These are phyloP conservation scores for Beauveria medogensis DNA, from an alignment of 2,329 filamentous ascomycete species.

Conservation along the genomic window DNA sequence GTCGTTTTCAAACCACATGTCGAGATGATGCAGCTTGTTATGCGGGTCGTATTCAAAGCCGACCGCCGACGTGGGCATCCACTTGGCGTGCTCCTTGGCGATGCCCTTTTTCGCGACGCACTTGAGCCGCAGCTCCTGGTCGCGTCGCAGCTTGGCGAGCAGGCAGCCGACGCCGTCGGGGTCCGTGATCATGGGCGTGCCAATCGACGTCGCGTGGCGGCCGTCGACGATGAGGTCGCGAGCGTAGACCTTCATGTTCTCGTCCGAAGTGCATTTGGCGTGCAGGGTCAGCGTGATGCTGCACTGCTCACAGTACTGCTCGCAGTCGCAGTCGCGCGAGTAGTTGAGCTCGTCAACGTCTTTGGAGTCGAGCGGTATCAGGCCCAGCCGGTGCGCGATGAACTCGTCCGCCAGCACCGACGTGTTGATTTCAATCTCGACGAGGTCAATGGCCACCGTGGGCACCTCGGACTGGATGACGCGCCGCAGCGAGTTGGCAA, in stretches of 20 bases:
- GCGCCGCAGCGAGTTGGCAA: conserved; percentile 87
- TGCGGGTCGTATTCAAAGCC: conserved; percentile 98
- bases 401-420: conserved; percentile 97
- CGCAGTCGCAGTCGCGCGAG: conserved; percentile 92
- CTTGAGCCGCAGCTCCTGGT: conserved; percentile 81
- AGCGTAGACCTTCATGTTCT: conserved; percentile 90
- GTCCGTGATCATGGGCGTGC: conserved; percentile 77
- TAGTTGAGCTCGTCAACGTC: conserved; percentile 78
- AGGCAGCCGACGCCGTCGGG: conserved; percentile 72
- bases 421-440: conserved; percentile 87
- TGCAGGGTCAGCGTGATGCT: conserved; percentile 78
- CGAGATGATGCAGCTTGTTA: conserved; percentile 87
- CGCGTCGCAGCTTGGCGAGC: conserved; percentile 82
- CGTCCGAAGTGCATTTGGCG: conserved; percentile 75
- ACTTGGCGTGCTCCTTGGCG: conserved; percentile 97
- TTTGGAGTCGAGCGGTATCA: conserved; percentile 80
- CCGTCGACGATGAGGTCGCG: conserved; percentile 72
- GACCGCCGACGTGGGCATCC: conserved; percentile 85
- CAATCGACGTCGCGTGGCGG: conserved; percentile 66
- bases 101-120: conserved; percentile 98
- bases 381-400: conserved; percentile 81
- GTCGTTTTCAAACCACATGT: conserved; percentile 81
- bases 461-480: conserved; percentile 90
- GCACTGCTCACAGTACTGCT: conserved; percentile 89
- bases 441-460: conserved; percentile 88